These are phyloP conservation scores for Cordyceps tenuipes DNA, from an alignment of 2,329 filamentous ascomycete species.

Conservation along the genomic window DNA sequence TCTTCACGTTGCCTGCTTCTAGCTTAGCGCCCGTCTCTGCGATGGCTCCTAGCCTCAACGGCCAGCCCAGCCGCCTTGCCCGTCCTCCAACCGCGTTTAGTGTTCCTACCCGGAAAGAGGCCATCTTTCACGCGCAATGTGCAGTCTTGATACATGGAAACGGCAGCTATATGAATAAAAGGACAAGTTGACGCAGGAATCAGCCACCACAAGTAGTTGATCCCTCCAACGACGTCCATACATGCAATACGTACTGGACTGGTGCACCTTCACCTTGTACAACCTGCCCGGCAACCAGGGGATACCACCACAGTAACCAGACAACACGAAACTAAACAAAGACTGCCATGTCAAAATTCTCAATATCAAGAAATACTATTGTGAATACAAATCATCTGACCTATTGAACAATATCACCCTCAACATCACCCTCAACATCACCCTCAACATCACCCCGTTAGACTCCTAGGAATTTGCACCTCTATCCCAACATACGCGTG, in stretches of 20 bases:
- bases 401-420: neutral
- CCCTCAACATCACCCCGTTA: neutral
- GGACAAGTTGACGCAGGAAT: too few species aligned
- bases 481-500: neutral
- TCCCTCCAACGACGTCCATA: too few species aligned
- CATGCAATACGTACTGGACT: too few species aligned
- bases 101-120: neutral
- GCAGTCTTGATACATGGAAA: too few species aligned
- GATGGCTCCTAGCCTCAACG: neutral
- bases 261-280: too few species aligned
- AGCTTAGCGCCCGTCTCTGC: neutral
- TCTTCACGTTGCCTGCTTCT: constrained; percentile 2
- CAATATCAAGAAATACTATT: neutral
- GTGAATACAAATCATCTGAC: constrained; percentile 1
- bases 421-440: neutral
- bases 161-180: too few species aligned
- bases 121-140: too few species aligned
- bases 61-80: neutral
- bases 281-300: neutral
- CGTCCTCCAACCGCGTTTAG: neutral
- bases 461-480: neutral
- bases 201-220: too few species aligned
- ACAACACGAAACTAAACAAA: too few species aligned
- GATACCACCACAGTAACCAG: neutral
- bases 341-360: too few species aligned